phyloP scores from a whole-genome alignment of 306 rosid genomes.

The Morella rubra region DNA sequence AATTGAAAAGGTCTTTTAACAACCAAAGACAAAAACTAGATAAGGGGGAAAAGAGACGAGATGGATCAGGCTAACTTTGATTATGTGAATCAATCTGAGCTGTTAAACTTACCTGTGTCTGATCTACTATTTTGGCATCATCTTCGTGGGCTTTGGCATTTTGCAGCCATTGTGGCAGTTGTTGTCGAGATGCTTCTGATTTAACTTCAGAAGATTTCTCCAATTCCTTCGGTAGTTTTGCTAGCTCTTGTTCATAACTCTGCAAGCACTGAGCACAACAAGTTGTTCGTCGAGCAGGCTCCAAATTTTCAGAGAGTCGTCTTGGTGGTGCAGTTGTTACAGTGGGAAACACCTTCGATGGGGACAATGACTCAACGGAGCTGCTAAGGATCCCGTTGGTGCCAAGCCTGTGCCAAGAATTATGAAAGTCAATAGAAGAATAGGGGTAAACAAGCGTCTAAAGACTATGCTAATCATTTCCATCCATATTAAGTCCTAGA shows the following conservation, averaged over 20 bases:
- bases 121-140: conserved; percentile 47
- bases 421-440: conserved; percentile 19
- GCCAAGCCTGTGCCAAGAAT: conserved; percentile 60
- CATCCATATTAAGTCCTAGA: conserved; percentile 18
- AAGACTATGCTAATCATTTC: conserved; percentile 22
- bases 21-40: background rate
- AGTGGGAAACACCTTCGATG: conserved; percentile 57
- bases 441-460: conserved; percentile 26
- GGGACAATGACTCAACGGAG: conserved; percentile 74
- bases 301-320: conserved; percentile 54
- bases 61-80: background rate
- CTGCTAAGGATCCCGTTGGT: conserved; percentile 72
- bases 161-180: conserved; percentile 92
- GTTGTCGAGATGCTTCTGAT: conserved; percentile 44
- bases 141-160: conserved; percentile 54
- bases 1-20: background rate
- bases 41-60: background rate
- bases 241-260: conserved; percentile 60
- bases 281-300: conserved; percentile 46
- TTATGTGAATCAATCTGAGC: conserved; percentile 10
- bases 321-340: conserved; percentile 43
- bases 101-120: conserved; percentile 46
- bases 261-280: conserved; percentile 70
- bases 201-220: conserved; percentile 53
- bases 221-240: conserved; percentile 50